phyloP scores from a whole-genome alignment of 495 filamentous ascomycete genomes.

The Neurospora sp. region DNA sequence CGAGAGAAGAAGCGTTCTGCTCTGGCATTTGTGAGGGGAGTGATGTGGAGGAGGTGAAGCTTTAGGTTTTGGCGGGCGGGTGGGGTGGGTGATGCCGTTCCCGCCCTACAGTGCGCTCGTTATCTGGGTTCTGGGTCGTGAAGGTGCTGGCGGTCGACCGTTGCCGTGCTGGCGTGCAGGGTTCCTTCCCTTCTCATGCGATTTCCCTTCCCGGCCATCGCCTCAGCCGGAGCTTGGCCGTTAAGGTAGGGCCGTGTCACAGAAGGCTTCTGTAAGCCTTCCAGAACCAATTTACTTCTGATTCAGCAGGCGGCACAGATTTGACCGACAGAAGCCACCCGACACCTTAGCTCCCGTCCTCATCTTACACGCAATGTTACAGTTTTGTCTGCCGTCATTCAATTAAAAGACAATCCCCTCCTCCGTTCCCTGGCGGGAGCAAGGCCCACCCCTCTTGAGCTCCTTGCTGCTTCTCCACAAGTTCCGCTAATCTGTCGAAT shows the following conservation, averaged over 20 bases:
- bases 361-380: not conserved
- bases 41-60: constrained; percentile 14
- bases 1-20: not conserved
- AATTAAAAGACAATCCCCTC: constrained; percentile 1
- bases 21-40: constrained; percentile 6
- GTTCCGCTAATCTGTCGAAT: constrained; percentile 18
- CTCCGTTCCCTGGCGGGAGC: constrained; percentile 9
- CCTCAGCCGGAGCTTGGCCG: not conserved
- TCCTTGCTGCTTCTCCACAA: constrained; percentile 14
- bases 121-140: not conserved
- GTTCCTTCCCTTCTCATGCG: not conserved
- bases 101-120: constrained; percentile 13
- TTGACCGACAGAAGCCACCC: not conserved
- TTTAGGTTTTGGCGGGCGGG: constrained; percentile 20
- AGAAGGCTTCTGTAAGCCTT: not conserved
- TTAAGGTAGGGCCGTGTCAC: not conserved
- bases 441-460: constrained; percentile 8
- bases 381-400: not conserved
- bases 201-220: not conserved
- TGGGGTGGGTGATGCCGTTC: constrained; percentile 19
- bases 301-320: not conserved
- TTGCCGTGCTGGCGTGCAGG: not conserved
- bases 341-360: not conserved
- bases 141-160: not conserved
- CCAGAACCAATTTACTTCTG: not conserved